These are phyloP conservation scores for Botryococcus braunii DNA, from an alignment of 163 green algal genomes.

Conservation along the genomic window DNA sequence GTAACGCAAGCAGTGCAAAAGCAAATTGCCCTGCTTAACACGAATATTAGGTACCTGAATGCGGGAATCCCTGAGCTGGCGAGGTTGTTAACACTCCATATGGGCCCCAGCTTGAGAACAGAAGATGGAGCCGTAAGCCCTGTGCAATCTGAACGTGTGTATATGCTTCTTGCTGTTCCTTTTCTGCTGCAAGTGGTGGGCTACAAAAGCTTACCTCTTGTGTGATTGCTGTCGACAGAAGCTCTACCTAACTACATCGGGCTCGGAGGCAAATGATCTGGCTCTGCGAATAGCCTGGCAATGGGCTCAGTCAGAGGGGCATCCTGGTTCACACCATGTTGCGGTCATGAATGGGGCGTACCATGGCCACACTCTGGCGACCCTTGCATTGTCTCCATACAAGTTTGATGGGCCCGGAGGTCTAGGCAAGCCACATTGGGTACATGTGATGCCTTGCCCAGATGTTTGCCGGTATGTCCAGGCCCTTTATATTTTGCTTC, in stretches of 20 bases:
- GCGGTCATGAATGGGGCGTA: constrained; percentile 66
- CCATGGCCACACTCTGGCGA: constrained; percentile 53
- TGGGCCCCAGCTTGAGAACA: too few relatives aligned
- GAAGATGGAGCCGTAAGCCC: too few relatives aligned
- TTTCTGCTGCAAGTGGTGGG: too few relatives aligned
- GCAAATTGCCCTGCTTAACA: constrained; percentile 68
- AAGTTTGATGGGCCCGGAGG: constrained; percentile 38
- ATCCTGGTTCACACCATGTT: constrained; percentile 28
- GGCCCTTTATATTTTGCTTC: neutral
- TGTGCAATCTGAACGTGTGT: too few relatives aligned
- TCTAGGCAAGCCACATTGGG: constrained; percentile 14
- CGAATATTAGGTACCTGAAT: constrained; percentile 72
- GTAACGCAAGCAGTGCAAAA: constrained; percentile 44
- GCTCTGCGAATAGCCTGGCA: constrained; percentile 61
- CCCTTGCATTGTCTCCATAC: constrained; percentile 45
- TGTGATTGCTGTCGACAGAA: constrained; percentile 37
- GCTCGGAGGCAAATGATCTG: constrained; percentile 83
- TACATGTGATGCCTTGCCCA: constrained; percentile 58
- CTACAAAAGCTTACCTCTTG: too few relatives aligned
- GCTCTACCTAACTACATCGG: constrained; percentile 57
- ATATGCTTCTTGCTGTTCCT: too few relatives aligned
- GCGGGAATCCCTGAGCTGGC: too few relatives aligned
- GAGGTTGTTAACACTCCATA: too few relatives aligned
- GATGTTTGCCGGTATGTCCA: constrained; percentile 59
- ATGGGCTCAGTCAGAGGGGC: neutral